Evolutionary conservation across 768 basidiomycete species (phyloP).

Genomic region (Mrakia frigida): DNA sequence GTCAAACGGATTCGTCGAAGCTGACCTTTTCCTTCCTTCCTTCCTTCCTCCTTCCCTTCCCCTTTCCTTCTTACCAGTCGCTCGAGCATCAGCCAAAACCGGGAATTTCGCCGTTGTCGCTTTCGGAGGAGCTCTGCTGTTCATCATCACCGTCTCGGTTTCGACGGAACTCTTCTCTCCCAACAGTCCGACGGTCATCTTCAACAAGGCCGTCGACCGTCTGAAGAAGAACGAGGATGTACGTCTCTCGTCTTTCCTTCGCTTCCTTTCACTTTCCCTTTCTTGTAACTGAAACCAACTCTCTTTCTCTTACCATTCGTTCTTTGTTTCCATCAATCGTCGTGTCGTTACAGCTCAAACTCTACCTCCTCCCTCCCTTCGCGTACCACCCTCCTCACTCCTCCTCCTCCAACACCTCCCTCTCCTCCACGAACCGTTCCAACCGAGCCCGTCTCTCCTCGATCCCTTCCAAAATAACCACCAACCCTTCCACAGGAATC

Average conservation of each 20-base stretch:
- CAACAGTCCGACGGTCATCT: slow-evolving; percentile 29
- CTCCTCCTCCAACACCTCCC: background rate
- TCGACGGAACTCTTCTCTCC: slow-evolving; percentile 29
- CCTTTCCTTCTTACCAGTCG: background rate
- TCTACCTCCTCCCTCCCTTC: slow-evolving; percentile 31
- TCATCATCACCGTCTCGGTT: slow-evolving; percentile 19
- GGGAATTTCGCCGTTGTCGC: background rate
- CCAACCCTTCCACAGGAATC: background rate
- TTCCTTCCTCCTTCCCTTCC: background rate
- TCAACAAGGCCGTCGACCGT: slow-evolving; percentile 20
- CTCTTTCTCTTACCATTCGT: background rate
- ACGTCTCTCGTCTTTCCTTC: background rate
- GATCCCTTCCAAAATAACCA: background rate
- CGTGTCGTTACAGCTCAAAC: background rate
- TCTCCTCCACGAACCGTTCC: background rate
- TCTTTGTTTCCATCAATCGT: background rate
- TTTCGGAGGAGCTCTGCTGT: slow-evolving; percentile 21
- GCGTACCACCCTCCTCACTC: slow-evolving; percentile 30
- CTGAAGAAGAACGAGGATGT: slow-evolving; percentile 25
- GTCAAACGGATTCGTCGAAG: background rate
- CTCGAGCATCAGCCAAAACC: background rate
- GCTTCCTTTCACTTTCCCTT: background rate
- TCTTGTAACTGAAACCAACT: background rate
- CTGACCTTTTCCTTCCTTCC: background rate
- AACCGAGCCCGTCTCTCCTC: background rate